Evolutionary conservation across 2,329 filamentous ascomycete genomes (phyloP).

Genomic region (Colletotrichum nymphaeae): DNA sequence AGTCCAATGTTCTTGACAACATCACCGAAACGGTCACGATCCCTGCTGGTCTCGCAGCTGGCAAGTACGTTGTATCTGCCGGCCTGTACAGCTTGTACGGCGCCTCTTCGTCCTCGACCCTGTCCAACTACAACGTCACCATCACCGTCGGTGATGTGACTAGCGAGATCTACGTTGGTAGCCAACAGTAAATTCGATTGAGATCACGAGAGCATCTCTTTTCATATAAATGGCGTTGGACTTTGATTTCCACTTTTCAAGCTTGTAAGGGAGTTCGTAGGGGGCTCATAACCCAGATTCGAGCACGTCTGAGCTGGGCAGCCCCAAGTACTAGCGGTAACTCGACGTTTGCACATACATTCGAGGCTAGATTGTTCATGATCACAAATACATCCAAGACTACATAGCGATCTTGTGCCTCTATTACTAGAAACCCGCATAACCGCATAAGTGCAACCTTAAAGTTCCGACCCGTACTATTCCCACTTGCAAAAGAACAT

Average conservation of each 20-base stretch:
- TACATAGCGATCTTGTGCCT: too few species aligned
- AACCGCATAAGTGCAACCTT: too few species aligned
- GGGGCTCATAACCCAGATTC: too few species aligned
- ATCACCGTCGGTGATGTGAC: conserved; percentile 42
- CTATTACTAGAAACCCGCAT: too few species aligned
- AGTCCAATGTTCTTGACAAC: conserved; percentile 42
- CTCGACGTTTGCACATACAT: too few species aligned
- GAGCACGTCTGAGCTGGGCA: neutral
- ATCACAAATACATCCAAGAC: too few species aligned
- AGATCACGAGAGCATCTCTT: neutral
- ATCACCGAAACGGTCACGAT: conserved; percentile 43
- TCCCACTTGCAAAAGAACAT: too few species aligned
- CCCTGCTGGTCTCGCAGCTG: conserved; percentile 37
- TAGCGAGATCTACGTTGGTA: conserved; percentile 48
- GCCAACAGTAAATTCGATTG: conserved; percentile 33
- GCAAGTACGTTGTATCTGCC: conserved; percentile 41
- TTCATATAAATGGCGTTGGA: neutral
- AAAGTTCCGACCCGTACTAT: too few species aligned
- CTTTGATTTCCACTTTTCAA: neutral
- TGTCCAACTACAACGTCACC: conserved; percentile 42
- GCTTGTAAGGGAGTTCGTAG: too few species aligned
- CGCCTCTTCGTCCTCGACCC: conserved; percentile 33
- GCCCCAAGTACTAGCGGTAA: neutral
- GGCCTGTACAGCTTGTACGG: conserved; percentile 44
- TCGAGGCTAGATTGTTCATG: too few species aligned